These are phyloP conservation scores for Colletotrichum navitas DNA, from an alignment of 2,329 filamentous ascomycete genomes.

Conservation along the genomic window DNA sequence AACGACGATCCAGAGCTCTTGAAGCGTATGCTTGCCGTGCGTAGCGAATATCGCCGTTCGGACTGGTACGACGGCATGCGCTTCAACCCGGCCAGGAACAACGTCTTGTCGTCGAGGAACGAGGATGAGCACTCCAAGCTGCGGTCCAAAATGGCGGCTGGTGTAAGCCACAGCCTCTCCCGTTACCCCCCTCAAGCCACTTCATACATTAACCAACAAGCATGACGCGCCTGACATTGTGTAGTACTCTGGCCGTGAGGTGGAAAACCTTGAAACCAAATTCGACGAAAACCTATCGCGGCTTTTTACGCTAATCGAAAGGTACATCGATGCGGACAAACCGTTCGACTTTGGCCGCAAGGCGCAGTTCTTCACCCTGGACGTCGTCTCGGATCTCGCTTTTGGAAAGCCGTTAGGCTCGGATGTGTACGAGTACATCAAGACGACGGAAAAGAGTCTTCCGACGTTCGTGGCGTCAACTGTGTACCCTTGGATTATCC, in stretches of 20 bases:
- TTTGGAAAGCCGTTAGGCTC: conserved; percentile 62
- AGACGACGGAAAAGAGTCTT: conserved; percentile 56
- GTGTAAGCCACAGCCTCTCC: conserved; percentile 51
- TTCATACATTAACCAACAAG: background rate
- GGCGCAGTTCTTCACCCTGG: conserved; percentile 64
- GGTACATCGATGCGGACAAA: conserved; percentile 54
- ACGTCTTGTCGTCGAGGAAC: conserved; percentile 64
- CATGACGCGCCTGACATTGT: background rate
- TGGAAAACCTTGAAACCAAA: conserved; percentile 60
- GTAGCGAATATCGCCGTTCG: conserved; percentile 53
- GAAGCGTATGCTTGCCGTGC: conserved; percentile 52
- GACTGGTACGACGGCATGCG: conserved; percentile 62
- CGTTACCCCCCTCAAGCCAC: background rate
- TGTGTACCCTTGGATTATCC: conserved; percentile 56
- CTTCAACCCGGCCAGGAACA: conserved; percentile 65
- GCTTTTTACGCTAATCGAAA: conserved; percentile 58
- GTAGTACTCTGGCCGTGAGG: conserved; percentile 64
- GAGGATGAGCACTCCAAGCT: conserved; percentile 57
- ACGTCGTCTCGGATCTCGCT: conserved; percentile 65
- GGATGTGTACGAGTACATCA: conserved; percentile 62
- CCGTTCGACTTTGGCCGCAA: conserved; percentile 61
- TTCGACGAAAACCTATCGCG: conserved; percentile 62
- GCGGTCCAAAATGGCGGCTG: conserved; percentile 63
- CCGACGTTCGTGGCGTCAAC: conserved; percentile 58
- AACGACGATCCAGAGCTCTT: conserved; percentile 44